Base-by-base conservation (phyloP, 2,329 filamentous ascomycete genomes). In the Penicillium sp. region DNA sequence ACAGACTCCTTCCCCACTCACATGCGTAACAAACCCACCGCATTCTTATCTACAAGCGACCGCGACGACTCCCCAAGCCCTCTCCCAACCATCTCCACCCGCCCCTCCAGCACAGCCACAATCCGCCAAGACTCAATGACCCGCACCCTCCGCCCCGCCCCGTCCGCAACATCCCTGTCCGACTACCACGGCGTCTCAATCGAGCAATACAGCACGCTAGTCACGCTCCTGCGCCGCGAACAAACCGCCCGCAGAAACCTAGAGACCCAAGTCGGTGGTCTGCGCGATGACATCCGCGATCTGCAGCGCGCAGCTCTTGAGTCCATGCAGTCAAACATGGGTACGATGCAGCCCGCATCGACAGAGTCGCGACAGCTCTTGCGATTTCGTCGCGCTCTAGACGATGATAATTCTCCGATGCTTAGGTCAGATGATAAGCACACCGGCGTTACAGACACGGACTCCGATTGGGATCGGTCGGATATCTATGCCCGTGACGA, bases 131-230 rank as follows among this genome's bases (percentile, higher is more conserved):
- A 64, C 33, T 70, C 69, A 26, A 67, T 66, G 14, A 58, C 56
- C 62, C 67, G 50, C 26, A 57, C 62, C 5, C 61, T 69, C 11
- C 66, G 71, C 22, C 65, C 67, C 22, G 59, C 60, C 5, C 64
- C 69, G 3, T 73, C 72, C 0, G 62, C 71, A 17, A 62, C 63
- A 7, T 74, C 72, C 1, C 49, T 70, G 19, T 64, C 62, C 10
- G 71, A 75, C 41, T 66, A 68, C 46, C 60, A 63, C 30, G 65
- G 67, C 8, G 75, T 77, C 38, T 77, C 77, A 5, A 70, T 77
- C 16, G 77, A 80, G 40, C 76, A 79, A 51, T 79, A 79, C 59
- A 78, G 75, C 54, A 73, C 75, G 0, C 67, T 80, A 2, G 72
- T 78, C 28, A 77, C 73, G 12, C 69, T 80, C 1, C 69, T 80